Evolutionary conservation across 257 asterid genomes (phyloP).

Genomic region (Solanum acaule): DNA sequence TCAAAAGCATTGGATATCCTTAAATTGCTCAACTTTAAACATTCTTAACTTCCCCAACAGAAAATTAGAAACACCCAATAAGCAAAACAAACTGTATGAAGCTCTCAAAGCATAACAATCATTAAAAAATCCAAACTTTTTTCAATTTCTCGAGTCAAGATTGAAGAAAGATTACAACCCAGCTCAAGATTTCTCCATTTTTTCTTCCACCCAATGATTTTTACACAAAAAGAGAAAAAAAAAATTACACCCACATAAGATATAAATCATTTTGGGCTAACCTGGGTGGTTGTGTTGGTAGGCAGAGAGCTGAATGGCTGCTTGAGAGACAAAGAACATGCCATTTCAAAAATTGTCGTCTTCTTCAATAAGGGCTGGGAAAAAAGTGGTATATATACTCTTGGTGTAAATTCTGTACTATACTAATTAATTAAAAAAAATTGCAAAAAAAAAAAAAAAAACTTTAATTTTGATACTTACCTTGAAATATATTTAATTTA

Average conservation of each 20-base stretch:
- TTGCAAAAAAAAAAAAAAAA: background rate
- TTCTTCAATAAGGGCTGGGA: background rate
- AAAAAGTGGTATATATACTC: background rate
- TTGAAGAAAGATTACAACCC: background rate
- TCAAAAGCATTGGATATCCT: background rate
- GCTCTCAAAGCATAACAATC: background rate
- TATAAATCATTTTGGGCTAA: background rate
- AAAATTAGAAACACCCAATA: background rate
- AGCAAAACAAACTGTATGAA: background rate
- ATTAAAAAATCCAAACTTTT: background rate
- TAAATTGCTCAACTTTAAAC: background rate
- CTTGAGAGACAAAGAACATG: conserved; percentile 35
- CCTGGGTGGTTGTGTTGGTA: conserved; percentile 23
- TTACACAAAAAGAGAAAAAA: background rate
- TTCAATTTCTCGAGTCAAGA: background rate
- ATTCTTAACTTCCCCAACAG: background rate
- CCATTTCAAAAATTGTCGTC: conserved; percentile 18
- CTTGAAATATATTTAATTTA: background rate
- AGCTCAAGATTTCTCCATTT: background rate
- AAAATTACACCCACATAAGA: background rate
- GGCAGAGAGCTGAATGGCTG: conserved; percentile 19
- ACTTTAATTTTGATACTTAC: background rate
- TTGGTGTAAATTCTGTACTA: background rate
- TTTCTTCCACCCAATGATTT: background rate
- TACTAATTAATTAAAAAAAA: background rate